Evolutionary conservation across 2,329 filamentous ascomycete species (phyloP).

Genomic region (Paraconiothyrium brasiliense): DNA sequence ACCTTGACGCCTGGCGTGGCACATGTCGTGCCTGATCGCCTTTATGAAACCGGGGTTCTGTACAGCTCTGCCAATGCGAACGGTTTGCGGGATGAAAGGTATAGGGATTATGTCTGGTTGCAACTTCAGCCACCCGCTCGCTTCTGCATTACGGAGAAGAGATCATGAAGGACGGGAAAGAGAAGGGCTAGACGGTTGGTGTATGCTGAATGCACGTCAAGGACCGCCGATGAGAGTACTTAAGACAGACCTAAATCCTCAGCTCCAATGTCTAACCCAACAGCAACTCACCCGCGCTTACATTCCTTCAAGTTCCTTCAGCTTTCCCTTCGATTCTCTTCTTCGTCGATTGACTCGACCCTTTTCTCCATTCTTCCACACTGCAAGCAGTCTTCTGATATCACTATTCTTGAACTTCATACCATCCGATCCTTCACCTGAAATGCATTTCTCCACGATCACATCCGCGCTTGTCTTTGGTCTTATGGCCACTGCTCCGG

Average conservation of each 20-base stretch:
- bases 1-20: constrained; percentile 14
- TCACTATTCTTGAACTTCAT: constrained; percentile 1
- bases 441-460: constrained; percentile 19
- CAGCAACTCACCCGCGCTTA: constrained; percentile 6
- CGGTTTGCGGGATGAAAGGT: not conserved
- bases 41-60: constrained; percentile 9
- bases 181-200: not conserved
- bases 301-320: not conserved
- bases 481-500: constrained; percentile 16
- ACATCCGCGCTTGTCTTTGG: constrained; percentile 14
- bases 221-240: constrained; percentile 7
- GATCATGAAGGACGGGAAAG: not conserved
- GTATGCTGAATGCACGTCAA: not conserved
- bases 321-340: constrained; percentile 15
- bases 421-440: constrained; percentile 11
- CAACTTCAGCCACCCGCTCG: constrained; percentile 3
- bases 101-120: constrained; percentile 3
- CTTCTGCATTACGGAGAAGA: constrained; percentile 8
- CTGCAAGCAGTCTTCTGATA: constrained; percentile 16
- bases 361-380: constrained; percentile 10
- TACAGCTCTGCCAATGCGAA: not conserved
- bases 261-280: constrained; percentile 8
- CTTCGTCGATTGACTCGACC: constrained; percentile 22
- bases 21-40: constrained; percentile 17
- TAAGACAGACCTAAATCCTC: constrained; percentile 6